Evolutionary conservation across 1,284 basidiomycete species (phyloP).

Genomic region (Trichosporon coremiiforme): DNA sequence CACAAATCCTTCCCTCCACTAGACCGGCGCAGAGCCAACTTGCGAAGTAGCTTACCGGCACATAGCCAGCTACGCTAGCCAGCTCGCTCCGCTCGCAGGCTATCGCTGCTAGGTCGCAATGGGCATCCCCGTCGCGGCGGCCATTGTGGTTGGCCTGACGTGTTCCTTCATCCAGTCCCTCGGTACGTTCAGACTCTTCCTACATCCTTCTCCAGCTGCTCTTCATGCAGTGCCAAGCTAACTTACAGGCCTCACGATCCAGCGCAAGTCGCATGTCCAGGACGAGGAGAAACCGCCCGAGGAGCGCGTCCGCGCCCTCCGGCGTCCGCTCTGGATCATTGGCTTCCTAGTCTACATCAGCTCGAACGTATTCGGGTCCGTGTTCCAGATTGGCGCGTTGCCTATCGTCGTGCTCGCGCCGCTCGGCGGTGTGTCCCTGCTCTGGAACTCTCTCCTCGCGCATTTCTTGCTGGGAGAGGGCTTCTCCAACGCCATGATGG

Average conservation of each 20-base stretch:
- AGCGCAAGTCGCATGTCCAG: conserved; percentile 89
- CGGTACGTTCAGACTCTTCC: conserved; percentile 53
- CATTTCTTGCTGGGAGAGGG: conserved; percentile 80
- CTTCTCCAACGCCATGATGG: conserved; percentile 79
- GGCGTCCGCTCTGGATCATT: conserved; percentile 79
- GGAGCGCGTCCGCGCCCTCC: conserved; percentile 69
- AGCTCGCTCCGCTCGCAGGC: neutral
- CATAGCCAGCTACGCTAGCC: neutral
- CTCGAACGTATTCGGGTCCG: conserved; percentile 79
- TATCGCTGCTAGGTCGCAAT: too few relatives aligned
- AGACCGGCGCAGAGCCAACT: too few relatives aligned
- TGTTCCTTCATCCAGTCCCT: conserved; percentile 89
- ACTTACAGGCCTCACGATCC: conserved; percentile 74
- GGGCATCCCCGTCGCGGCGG: conserved; percentile 62
- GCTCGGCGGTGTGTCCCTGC: conserved; percentile 83
- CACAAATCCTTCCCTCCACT: neutral
- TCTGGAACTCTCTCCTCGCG: conserved; percentile 95
- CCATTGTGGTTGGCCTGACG: conserved; percentile 73
- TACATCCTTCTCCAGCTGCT: too few relatives aligned
- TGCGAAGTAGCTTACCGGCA: too few relatives aligned
- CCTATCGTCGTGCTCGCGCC: conserved; percentile 91
- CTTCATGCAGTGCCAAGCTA: neutral
- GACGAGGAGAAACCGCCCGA: conserved; percentile 73
- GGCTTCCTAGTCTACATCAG: conserved; percentile 84
- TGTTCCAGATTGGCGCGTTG: conserved; percentile 92